These are phyloP conservation scores for Saccharum officinarum DNA, from an alignment of 176 grass and related monocot genomes.

Conservation along the genomic window DNA sequence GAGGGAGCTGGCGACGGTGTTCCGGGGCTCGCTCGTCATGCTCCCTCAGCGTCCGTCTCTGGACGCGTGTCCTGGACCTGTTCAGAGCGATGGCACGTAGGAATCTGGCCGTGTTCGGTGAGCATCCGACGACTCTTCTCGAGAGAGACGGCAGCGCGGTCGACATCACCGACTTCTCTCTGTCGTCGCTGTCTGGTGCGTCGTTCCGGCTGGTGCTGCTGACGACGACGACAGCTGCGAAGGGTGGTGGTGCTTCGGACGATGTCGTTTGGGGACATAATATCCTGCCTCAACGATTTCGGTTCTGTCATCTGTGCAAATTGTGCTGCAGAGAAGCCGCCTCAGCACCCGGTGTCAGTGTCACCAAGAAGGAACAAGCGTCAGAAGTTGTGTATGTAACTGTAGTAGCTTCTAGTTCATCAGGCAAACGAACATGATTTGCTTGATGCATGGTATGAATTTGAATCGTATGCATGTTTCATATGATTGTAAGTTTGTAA, in stretches of 20 bases:
- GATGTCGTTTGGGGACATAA: constrained; percentile 43
- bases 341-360: not conserved
- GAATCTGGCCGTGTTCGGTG: not conserved
- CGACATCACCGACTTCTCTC: constrained; percentile 1
- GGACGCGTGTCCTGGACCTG: constrained; percentile 8
- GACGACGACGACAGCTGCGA: not conserved
- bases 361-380: constrained; percentile 1
- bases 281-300: constrained; percentile 21
- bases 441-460: too few relatives aligned
- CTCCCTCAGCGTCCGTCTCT: constrained; percentile 7
- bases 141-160: constrained; percentile 7
- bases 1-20: constrained; percentile 14
- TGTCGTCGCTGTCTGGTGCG: not conserved
- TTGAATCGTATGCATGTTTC: not conserved
- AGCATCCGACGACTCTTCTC: constrained; percentile 20
- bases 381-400: not conserved
- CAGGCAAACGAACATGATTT: not conserved
- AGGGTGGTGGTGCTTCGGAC: too few relatives aligned
- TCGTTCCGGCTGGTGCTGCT: constrained; percentile 1
- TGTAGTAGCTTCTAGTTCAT: too few relatives aligned
- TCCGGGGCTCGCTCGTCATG: constrained; percentile 24
- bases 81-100: not conserved
- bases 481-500: too few relatives aligned
- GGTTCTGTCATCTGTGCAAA: constrained; percentile 15
- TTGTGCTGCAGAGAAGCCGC: constrained; percentile 3